phyloP scores from a whole-genome alignment of 306 rosid genomes.

The Pachyrhizus erosus region DNA sequence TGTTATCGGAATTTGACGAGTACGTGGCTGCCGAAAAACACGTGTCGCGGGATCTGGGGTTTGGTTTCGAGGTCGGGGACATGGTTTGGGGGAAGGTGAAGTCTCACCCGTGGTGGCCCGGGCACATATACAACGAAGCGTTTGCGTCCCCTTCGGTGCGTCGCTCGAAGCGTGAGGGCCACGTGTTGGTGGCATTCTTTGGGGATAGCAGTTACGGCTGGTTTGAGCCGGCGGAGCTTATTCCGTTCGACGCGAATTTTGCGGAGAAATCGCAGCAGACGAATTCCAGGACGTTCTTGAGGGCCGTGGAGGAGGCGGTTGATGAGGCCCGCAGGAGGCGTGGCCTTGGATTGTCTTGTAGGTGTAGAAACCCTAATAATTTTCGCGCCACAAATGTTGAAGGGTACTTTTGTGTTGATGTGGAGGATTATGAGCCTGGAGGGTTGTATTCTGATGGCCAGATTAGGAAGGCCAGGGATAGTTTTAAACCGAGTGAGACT shows the following conservation, averaged over 20 bases:
- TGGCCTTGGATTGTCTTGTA: slow-evolving; percentile 74
- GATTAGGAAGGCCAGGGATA: slow-evolving; percentile 66
- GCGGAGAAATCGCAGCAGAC: slow-evolving; percentile 83
- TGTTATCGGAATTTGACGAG: slow-evolving; percentile 79
- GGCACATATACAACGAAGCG: slow-evolving; percentile 80
- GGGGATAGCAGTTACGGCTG: slow-evolving; percentile 98
- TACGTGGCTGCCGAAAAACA: slow-evolving; percentile 76
- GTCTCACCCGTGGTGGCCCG: slow-evolving; percentile 99
- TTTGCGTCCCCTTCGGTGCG: slow-evolving; percentile 81
- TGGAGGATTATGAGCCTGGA: slow-evolving; percentile 81
- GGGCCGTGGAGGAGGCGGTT: slow-evolving; percentile 94
- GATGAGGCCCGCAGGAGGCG: slow-evolving; percentile 85
- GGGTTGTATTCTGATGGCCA: slow-evolving; percentile 68
- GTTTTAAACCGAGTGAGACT: slow-evolving; percentile 63
- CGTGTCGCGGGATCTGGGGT: slow-evolving; percentile 41
- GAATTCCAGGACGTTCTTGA: slow-evolving; percentile 63
- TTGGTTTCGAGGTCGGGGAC: slow-evolving; percentile 84
- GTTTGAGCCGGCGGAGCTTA: slow-evolving; percentile 91
- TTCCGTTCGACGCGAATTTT: slow-evolving; percentile 73
- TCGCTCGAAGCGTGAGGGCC: slow-evolving; percentile 75
- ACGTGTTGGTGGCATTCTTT: slow-evolving; percentile 86
- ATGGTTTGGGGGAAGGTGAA: slow-evolving; percentile 99
- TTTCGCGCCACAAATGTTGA: slow-evolving; percentile 57
- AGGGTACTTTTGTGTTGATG: slow-evolving; percentile 81
- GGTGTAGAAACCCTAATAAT: slow-evolving; percentile 69